Conservation (phyloP, 2,329 filamentous ascomycete species). For the Cladophialophora chaetospira region DNA sequence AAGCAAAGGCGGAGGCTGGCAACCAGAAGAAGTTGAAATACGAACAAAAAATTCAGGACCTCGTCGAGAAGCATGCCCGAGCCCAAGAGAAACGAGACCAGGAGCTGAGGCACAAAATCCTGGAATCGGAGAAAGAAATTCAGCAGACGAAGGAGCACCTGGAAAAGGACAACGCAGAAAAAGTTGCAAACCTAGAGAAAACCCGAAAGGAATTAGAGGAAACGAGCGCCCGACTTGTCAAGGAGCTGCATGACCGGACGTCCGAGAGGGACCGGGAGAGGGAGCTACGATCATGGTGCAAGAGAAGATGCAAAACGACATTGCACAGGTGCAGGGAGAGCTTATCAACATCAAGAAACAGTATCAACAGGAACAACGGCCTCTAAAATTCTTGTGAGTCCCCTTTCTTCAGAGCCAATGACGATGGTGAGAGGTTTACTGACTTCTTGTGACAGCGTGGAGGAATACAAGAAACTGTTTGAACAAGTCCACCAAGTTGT, state of each 20-base stretch:
- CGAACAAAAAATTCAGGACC: background rate
- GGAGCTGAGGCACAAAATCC: background rate
- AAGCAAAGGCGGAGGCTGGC: background rate
- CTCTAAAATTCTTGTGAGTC: background rate
- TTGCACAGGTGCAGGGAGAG: background rate
- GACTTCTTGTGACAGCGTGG: background rate
- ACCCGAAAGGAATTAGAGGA: background rate
- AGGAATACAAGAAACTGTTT: background rate
- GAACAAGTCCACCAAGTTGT: background rate
- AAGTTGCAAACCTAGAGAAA: conserved; percentile 2
- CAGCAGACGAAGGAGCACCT: background rate
- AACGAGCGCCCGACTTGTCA: background rate
- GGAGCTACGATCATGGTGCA: background rate
- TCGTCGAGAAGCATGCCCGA: background rate
- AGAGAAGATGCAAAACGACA: background rate
- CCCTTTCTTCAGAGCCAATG: background rate
- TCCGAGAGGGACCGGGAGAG: background rate
- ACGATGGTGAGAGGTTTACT: background rate
- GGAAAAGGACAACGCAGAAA: conserved; percentile 4
- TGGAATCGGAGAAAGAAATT: conserved; percentile 5
- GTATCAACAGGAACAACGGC: background rate
- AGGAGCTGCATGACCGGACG: background rate
- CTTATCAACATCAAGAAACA: conserved; percentile 2
- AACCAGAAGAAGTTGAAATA: conserved; percentile 1
- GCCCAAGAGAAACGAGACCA: background rate